Evolutionary conservation across 2,329 filamentous ascomycete species (phyloP).

Genomic region (Neopestalotiopsis sp.): DNA sequence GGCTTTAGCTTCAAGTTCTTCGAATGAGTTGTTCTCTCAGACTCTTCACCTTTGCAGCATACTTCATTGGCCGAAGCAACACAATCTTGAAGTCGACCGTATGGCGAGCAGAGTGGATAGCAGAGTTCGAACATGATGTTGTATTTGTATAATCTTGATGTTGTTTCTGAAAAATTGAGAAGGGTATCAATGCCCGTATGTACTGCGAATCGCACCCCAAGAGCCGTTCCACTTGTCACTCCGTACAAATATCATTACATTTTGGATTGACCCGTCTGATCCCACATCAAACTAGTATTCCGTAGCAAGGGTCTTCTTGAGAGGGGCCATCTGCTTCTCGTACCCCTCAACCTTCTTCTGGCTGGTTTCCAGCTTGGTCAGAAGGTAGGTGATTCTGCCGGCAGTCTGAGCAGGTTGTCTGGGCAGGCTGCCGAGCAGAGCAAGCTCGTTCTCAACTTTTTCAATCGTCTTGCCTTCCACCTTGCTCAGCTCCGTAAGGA

Average conservation of each 20-base stretch:
- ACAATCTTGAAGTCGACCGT: too few species aligned
- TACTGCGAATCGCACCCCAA: background rate
- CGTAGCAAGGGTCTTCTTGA: conserved; percentile 72
- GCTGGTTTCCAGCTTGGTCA: conserved; percentile 73
- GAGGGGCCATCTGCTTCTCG: conserved; percentile 70
- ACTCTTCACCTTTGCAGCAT: too few species aligned
- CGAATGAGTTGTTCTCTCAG: conserved; percentile 10
- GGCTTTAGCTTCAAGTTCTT: conserved; percentile 29
- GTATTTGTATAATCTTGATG: background rate
- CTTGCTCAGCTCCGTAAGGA: conserved; percentile 71
- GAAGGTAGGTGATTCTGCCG: conserved; percentile 71
- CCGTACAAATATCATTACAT: conserved; percentile 3
- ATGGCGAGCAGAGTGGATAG: too few species aligned
- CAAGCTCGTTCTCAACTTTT: conserved; percentile 80
- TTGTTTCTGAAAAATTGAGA: conserved; percentile 13
- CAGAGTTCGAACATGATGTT: too few species aligned
- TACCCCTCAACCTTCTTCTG: conserved; percentile 76
- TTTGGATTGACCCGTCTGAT: background rate
- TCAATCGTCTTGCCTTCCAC: conserved; percentile 76
- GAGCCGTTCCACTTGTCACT: background rate
- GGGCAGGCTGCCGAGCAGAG: conserved; percentile 70
- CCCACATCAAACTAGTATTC: conserved; percentile 30
- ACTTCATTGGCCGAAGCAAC: too few species aligned
- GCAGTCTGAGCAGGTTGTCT: conserved; percentile 72
- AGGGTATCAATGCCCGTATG: conserved; percentile 21